A percentile compares a stretch with the other conserved stretches of the same genome.
phyloP scores from a whole-genome alignment of 2,329 filamentous ascomycete species.

The Orbilia ellipsospora region DNA sequence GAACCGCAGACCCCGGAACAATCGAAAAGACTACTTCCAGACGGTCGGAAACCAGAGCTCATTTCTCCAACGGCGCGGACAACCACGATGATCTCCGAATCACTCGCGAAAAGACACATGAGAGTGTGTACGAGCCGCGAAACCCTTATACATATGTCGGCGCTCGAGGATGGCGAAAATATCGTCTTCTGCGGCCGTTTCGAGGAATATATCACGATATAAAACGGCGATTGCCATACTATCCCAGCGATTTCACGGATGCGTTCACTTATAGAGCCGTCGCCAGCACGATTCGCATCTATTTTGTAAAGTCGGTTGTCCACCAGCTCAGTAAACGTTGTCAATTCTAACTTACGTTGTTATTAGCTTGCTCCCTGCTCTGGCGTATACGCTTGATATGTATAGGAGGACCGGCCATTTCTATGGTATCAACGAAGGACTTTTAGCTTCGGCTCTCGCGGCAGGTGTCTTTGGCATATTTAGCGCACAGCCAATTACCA shows the following conservation, averaged over 20 bases:
- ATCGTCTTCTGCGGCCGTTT: constrained; percentile 47
- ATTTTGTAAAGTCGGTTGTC: constrained; percentile 67
- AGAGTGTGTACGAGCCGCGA: constrained; percentile 38
- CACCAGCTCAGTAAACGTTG: no score
- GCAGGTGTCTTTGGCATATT: constrained; percentile 82
- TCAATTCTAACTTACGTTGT: background rate
- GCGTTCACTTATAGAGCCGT: constrained; percentile 69
- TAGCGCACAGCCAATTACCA: constrained; percentile 85
- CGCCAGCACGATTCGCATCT: constrained; percentile 69
- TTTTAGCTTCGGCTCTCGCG: constrained; percentile 85
- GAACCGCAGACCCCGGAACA: constrained; percentile 2
- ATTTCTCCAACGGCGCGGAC: background rate
- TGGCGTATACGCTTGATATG: constrained; percentile 72
- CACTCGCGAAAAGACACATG: constrained; percentile 46
- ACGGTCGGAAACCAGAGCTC: constrained; percentile 20
- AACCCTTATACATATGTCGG: constrained; percentile 49
- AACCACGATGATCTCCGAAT: constrained; percentile 12
- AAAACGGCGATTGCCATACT: constrained; percentile 59
- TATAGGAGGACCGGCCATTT: constrained; percentile 68
- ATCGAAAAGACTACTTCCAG: constrained; percentile 29
- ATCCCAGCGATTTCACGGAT: constrained; percentile 69
- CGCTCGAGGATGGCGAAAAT: constrained; percentile 51
- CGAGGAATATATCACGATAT: constrained; percentile 53
- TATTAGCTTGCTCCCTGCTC: constrained; percentile 67
- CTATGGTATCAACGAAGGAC: constrained; percentile 76